These are phyloP conservation scores for Linum trigynum DNA, from an alignment of 345 rosid species.

Conservation along the genomic window DNA sequence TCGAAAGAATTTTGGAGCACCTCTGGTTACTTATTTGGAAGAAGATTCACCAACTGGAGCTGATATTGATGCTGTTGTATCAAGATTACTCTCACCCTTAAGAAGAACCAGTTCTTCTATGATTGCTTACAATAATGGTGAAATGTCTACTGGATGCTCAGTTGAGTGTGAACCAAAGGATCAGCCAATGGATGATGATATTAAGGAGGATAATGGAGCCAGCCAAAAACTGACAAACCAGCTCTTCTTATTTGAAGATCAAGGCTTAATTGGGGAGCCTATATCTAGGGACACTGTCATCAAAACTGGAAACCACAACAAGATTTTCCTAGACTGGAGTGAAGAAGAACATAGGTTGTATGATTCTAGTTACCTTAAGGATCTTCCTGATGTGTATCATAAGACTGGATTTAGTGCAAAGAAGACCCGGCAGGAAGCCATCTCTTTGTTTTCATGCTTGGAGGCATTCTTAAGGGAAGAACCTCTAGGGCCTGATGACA, in stretches of 20 bases:
- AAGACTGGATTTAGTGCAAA: constrained; percentile 50
- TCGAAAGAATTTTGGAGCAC: constrained; percentile 50
- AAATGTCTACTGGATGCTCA: constrained; percentile 32
- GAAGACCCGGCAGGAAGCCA: constrained; percentile 72
- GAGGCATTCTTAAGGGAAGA: constrained; percentile 92
- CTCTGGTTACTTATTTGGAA: constrained; percentile 54
- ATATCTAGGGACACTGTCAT: constrained; percentile 38
- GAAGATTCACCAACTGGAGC: constrained; percentile 47
- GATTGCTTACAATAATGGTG: constrained; percentile 27
- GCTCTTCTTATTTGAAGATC: constrained; percentile 37
- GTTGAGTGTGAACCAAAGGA: constrained; percentile 21
- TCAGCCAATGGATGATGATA: constrained; percentile 19
- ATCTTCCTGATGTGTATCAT: constrained; percentile 58
- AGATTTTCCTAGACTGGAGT: constrained; percentile 60
- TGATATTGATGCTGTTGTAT: constrained; percentile 44
- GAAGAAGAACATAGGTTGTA: constrained; percentile 49
- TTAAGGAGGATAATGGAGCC: constrained; percentile 27
- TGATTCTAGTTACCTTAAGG: constrained; percentile 63
- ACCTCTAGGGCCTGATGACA: constrained; percentile 88
- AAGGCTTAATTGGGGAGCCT: constrained; percentile 28
- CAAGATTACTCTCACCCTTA: constrained; percentile 54
- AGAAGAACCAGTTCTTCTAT: constrained; percentile 37
- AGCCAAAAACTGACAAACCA: constrained; percentile 28
- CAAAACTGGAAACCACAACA: constrained; percentile 36
- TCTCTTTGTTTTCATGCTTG: constrained; percentile 78